These are phyloP conservation scores for Xylaria sp. DNA, from an alignment of 2,329 filamentous ascomycete genomes.

Conservation along the genomic window DNA sequence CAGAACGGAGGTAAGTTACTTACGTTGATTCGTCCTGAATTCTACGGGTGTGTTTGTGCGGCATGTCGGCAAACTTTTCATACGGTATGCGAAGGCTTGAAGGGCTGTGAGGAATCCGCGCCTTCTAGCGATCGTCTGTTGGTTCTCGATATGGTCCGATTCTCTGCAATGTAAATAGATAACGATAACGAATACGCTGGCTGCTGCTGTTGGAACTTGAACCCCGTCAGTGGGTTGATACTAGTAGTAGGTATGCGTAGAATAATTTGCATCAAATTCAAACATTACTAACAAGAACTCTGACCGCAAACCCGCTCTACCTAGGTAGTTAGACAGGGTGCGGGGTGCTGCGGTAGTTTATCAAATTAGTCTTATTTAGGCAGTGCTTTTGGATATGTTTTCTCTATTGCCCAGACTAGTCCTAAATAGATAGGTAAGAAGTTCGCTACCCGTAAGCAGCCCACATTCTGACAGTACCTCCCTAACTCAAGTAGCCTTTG, in stretches of 20 bases:
- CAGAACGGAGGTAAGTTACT: constrained; percentile 40
- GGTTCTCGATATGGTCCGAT: not conserved
- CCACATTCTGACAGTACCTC: not conserved
- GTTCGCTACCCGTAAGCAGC: not conserved
- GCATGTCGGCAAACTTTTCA: constrained; percentile 65
- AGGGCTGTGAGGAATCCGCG: not conserved
- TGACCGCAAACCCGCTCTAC: not conserved
- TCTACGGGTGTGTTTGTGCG: constrained; percentile 85
- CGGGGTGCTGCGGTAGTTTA: not conserved
- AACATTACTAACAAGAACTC: not conserved
- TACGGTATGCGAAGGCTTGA: not conserved
- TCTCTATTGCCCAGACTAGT: not conserved
- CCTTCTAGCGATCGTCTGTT: not conserved
- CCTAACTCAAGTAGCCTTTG: too few species aligned
- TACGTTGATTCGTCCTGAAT: constrained; percentile 67
- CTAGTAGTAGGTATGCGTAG: too few species aligned
- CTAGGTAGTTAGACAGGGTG: not conserved
- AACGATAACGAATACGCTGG: not conserved
- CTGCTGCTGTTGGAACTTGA: not conserved
- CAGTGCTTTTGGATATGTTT: not conserved
- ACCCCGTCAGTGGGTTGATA: not conserved
- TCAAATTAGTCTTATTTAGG: not conserved
- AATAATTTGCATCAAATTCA: constrained; percentile 1
- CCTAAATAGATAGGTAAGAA: not conserved
- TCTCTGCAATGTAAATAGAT: not conserved